Evolutionary conservation across 768 basidiomycete species (phyloP), one percentile per base, ranked within the genome.

Genomic region (Solioccasus polychromus): DNA sequence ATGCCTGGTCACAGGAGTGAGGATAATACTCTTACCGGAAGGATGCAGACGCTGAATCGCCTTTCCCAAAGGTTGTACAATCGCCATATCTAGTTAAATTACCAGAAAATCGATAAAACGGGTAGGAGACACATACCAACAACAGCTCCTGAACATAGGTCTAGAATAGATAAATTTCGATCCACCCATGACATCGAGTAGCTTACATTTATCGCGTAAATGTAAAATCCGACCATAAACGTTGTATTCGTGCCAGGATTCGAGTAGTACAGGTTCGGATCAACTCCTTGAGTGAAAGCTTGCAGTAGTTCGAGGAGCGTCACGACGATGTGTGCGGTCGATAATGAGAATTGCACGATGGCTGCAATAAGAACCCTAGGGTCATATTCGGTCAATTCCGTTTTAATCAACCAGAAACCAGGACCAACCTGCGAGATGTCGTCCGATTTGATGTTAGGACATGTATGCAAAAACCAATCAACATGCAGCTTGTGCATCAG

Each of bases 121-220:
- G 35, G 34, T 6, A 18, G n/a, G 2, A 25, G 22, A 18, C 9
- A 38, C 51, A 12, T 14, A 58, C 56, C 45, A 57, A 32, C 8
- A 57, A 25, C 10, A 57, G 40, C 32, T 58, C 56, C 39, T 58
- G 57, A 9, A 45, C 35, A 34, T 45, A 54, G 10, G 47, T 47
- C 57, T 58, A 36, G 3, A 35, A 14, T 11, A n/a, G n/a, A n/a
- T n/a, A n/a, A n/a, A 8, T 24, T 35, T 35, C 9, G 4, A 28
- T 19, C 7, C 19, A 22, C 24, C 2, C 11, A 42, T 25, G 11
- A 8, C 37, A 41, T 37, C 8, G 26, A 32, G 35, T 2, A 15
- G 25, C 53, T 51, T 32, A 58, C 57, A 44, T 59, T 59, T 30
- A 45, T 42, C 19, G 55, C 3, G 29, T 59, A 58, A 11, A 59